phyloP scores from a whole-genome alignment of 2,329 filamentous ascomycete species.

The Helminthosporium solani region DNA sequence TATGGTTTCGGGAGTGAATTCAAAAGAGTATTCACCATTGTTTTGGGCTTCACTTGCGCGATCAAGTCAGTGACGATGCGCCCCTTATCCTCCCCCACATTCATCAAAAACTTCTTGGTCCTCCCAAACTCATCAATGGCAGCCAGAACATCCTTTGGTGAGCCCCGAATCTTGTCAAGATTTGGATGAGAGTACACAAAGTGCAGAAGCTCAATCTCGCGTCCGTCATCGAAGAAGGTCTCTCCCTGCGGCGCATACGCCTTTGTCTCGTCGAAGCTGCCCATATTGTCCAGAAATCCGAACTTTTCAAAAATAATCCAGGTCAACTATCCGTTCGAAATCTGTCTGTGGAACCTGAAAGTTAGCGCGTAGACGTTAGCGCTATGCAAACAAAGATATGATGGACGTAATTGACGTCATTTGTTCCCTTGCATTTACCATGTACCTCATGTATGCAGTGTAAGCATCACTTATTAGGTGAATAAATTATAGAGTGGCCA shows the following conservation, averaged over 20 bases:
- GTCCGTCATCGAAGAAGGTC: conserved; percentile 63
- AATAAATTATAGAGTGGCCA: conserved; percentile 5
- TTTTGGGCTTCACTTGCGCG: conserved; percentile 62
- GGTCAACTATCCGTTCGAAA: conserved; percentile 2
- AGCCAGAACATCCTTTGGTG: conserved; percentile 63
- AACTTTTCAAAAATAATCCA: neutral
- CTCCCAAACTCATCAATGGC: conserved; percentile 70
- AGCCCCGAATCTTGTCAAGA: conserved; percentile 63
- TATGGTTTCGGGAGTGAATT: neutral
- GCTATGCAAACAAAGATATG: conserved; percentile 20
- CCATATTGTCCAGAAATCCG: conserved; percentile 21
- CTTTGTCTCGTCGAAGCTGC: conserved; percentile 44
- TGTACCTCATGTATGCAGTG: conserved; percentile 5
- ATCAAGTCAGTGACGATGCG: conserved; percentile 70
- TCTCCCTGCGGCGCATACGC: conserved; percentile 51
- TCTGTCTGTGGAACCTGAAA: conserved; percentile 8
- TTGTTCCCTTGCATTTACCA: too few relatives aligned
- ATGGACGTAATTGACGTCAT: conserved; percentile 19
- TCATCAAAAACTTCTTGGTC: conserved; percentile 74
- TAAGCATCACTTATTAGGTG: conserved; percentile 25
- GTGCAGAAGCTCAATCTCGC: conserved; percentile 71
- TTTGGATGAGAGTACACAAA: conserved; percentile 65
- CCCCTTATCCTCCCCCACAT: conserved; percentile 74
- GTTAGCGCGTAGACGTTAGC: conserved; percentile 31
- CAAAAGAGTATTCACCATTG: conserved; percentile 53